Evolutionary conservation across 75 land plant genomes (phyloP), one percentile per base, ranked within the genome.

Genomic region (Cupressus sempervirens): DNA sequence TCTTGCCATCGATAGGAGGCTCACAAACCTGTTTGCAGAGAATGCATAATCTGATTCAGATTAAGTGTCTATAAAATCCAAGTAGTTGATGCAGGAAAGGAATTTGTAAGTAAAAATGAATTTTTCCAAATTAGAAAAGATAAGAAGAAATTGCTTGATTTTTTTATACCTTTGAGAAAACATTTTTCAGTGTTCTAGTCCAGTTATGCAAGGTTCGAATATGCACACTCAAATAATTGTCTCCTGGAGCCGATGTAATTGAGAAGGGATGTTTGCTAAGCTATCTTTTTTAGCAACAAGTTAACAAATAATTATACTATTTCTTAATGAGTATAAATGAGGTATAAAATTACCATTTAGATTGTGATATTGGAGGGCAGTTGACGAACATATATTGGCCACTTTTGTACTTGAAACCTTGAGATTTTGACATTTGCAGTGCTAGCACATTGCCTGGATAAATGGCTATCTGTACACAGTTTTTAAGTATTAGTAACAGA

Each of bases 301-400:
- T 26, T 34, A 43, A 70, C 29, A 30, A 18, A 36, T 11, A 13
- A 82, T 6, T 79, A 67, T 14, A 62, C 67, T 87, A 18, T 18
- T 14, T 45, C n/a, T 56, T 76, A 38, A 16, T 30, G 11, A 18
- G 32, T 82, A 23, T 8, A 67, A 29, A 26, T 52, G 65, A 83
- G 43, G 36, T 6, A 80, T 16, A 35, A 40, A 48, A 67, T 74
- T 84, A 91, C 93, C 94, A 93, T 83, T 93, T 92, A 83, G 92
- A 93, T 45, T 92, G 87, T 16, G 94, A 93, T 30, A 93, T 86
- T 36, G 92, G 86, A 35, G 94, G 88, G 68, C 94, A 93, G 48
- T 93, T 88, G 73, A 93, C 84, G 56, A 93, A 93, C 72, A 90
- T 89, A 86, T 92, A 93, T 89, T 92, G 91, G 13, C 94, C 94